Evolutionary conservation across 495 filamentous ascomycete species (phyloP).

Genomic region (Glutinoglossum americanum): DNA sequence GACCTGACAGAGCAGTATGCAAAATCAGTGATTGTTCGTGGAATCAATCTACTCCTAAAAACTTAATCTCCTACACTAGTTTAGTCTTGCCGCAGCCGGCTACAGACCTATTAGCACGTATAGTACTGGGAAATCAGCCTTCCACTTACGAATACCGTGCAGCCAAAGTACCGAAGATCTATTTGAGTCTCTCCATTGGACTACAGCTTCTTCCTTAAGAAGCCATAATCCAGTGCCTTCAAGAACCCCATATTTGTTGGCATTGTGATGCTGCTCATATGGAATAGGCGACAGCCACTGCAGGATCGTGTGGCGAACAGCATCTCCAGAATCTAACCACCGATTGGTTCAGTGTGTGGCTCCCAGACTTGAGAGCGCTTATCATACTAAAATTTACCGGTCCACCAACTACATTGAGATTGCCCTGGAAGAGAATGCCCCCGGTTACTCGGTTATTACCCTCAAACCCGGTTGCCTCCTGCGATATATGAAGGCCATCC

Average conservation of each 20-base stretch:
- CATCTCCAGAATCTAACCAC: background rate
- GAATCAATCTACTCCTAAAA: background rate
- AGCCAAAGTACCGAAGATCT: background rate
- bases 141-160: background rate
- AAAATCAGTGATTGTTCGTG: background rate
- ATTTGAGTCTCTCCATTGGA: background rate
- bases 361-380: too few species aligned
- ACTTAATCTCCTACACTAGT: background rate
- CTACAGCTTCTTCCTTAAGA: background rate
- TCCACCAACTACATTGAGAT: too few species aligned
- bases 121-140: background rate
- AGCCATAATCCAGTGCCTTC: background rate
- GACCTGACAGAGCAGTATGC: background rate
- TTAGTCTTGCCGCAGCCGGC: background rate
- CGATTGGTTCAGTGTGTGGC: too few species aligned
- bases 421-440: too few species aligned
- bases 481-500: too few species aligned
- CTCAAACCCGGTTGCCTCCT: too few species aligned
- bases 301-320: background rate
- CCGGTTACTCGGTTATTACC: too few species aligned
- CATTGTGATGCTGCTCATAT: background rate
- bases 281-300: background rate
- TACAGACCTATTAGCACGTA: background rate
- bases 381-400: too few species aligned
- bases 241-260: background rate